phyloP scores from a whole-genome alignment of 129 eudicot species.

The Flaveria ramosissima region DNA sequence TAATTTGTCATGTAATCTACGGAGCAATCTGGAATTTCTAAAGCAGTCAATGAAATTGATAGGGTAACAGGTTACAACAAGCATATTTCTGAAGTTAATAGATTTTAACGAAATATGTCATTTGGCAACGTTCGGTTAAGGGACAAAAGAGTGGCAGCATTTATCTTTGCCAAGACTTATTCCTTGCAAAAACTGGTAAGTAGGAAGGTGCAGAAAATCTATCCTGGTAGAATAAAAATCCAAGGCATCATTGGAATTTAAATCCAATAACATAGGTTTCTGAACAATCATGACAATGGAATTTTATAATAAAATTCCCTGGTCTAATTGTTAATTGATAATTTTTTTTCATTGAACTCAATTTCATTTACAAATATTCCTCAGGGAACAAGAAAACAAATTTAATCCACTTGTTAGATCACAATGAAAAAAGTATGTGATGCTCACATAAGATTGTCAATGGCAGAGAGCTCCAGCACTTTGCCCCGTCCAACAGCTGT shows the following conservation, averaged over 20 bases:
- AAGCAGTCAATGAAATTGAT: conserved; percentile 11
- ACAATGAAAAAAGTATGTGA: conserved; percentile 17
- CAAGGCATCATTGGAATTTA: background rate
- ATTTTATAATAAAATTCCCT: background rate
- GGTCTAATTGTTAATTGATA: background rate
- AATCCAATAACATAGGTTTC: conserved; percentile 12
- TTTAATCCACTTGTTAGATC: background rate
- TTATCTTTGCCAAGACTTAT: background rate
- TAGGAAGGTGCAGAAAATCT: background rate
- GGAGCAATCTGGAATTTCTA: background rate
- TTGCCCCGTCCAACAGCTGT: conserved; percentile 50
- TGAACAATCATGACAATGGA: background rate
- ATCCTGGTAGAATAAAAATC: background rate
- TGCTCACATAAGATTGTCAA: conserved; percentile 71
- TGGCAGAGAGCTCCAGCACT: conserved; percentile 48
- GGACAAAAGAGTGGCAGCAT: background rate
- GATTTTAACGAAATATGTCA: background rate
- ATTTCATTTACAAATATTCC: background rate
- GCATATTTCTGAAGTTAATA: conserved; percentile 2
- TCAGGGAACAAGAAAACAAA: background rate
- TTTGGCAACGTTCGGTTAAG: background rate
- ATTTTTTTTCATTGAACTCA: background rate
- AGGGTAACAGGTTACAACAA: conserved; percentile 1
- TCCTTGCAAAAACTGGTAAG: background rate
- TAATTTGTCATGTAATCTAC: background rate